Conservation (phyloP, 75 land plant species). For the Isoetes taiwanensis region DNA sequence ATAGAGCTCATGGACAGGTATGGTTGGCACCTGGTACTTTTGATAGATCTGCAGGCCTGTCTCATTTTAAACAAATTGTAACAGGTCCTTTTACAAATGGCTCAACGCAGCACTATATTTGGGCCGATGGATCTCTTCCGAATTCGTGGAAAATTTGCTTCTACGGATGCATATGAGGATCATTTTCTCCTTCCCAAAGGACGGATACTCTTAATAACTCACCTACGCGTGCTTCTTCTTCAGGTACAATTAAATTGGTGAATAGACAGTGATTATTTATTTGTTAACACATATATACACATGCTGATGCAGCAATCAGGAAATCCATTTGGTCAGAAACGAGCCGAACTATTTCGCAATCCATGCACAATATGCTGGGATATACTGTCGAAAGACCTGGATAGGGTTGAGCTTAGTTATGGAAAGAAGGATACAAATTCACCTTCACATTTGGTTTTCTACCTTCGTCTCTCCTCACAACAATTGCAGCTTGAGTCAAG, state of each 20-base stretch:
- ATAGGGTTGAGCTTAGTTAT: constrained; percentile 46
- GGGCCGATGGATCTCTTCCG: constrained; percentile 94
- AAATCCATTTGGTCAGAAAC: constrained; percentile 47
- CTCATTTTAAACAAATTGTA: background rate
- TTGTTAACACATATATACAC: too few species aligned
- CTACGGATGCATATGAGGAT: constrained; percentile 97
- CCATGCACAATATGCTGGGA: constrained; percentile 92
- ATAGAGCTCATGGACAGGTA: constrained; percentile 95
- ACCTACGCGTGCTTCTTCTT: constrained; percentile 61
- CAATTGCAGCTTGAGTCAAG: constrained; percentile 42
- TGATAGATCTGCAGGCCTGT: background rate
- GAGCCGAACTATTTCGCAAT: constrained; percentile 66
- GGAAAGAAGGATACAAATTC: constrained; percentile 47
- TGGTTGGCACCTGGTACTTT: background rate
- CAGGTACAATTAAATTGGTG: constrained; percentile 67
- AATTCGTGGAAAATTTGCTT: constrained; percentile 93
- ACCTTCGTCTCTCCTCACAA: constrained; percentile 23
- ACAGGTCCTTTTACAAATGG: constrained; percentile 81
- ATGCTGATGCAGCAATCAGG: constrained; percentile 69
- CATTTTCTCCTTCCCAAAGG: constrained; percentile 87
- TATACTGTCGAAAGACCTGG: constrained; percentile 69
- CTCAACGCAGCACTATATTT: constrained; percentile 77
- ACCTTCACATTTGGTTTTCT: constrained; percentile 61
- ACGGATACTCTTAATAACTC: constrained; percentile 59
- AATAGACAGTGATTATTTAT: too few species aligned